These are phyloP conservation scores for Sclerotinia sclerotiorum DNA, from an alignment of 2,329 filamentous ascomycete genomes.

Conservation along the genomic window DNA sequence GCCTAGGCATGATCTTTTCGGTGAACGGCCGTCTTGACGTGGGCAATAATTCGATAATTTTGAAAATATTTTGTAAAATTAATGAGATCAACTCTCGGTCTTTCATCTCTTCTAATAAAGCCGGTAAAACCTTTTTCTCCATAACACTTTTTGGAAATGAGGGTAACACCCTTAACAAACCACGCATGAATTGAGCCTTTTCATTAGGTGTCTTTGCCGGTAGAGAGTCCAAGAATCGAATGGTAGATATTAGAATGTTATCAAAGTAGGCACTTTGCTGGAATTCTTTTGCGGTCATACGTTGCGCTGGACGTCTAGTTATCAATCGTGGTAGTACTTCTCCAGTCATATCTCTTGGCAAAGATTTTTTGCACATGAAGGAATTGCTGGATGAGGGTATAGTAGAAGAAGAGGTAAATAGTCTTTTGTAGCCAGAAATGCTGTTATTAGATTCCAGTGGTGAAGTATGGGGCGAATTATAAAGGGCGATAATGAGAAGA, in stretches of 20 bases:
- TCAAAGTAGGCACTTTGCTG: constrained; percentile 96
- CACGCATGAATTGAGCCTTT: constrained; percentile 88
- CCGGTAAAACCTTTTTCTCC: constrained; percentile 90
- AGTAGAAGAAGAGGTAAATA: constrained; percentile 75
- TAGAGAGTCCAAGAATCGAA: constrained; percentile 88
- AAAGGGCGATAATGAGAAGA: constrained; percentile 81
- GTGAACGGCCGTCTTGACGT: constrained; percentile 75
- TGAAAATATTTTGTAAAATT: constrained; percentile 89
- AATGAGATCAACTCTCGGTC: constrained; percentile 82
- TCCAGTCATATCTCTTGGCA: constrained; percentile 75
- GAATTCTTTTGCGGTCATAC: constrained; percentile 85
- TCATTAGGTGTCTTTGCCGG: constrained; percentile 90
- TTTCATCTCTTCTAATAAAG: constrained; percentile 88
- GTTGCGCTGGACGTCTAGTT: constrained; percentile 80
- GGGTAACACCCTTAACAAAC: constrained; percentile 79
- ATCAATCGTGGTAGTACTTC: constrained; percentile 83
- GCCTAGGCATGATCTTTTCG: constrained; percentile 79
- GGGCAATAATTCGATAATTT: constrained; percentile 77
- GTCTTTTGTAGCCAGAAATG: constrained; percentile 77
- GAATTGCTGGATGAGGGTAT: constrained; percentile 80
- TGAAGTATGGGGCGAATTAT: constrained; percentile 90
- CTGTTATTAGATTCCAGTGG: constrained; percentile 82
- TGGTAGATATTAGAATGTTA: constrained; percentile 93
- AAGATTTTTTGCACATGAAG: constrained; percentile 74
- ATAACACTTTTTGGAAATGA: constrained; percentile 93